phyloP scores from a whole-genome alignment of 768 basidiomycete species.

The Pholiota microspora region DNA sequence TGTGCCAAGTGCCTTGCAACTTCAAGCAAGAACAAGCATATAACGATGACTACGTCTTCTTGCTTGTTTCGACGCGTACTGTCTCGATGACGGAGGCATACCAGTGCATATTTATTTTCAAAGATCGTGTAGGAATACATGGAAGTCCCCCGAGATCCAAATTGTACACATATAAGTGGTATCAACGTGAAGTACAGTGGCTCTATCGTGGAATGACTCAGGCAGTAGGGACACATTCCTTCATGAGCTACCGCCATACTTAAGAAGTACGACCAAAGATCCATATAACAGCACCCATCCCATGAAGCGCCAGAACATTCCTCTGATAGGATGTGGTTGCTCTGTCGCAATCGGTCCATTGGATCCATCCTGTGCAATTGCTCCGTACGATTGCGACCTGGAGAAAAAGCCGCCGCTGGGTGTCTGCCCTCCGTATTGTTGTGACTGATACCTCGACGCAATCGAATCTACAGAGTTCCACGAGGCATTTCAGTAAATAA shows the following conservation, averaged over 20 bases:
- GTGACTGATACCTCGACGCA: constrained; percentile 16
- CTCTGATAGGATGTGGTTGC: not conserved
- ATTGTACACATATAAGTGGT: too few species aligned
- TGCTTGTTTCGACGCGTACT: too few species aligned
- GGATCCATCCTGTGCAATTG: constrained; percentile 4
- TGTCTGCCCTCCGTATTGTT: constrained; percentile 8
- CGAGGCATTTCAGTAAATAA: not conserved
- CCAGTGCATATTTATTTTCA: too few species aligned
- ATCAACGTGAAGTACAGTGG: too few species aligned
- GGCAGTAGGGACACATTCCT: too few species aligned
- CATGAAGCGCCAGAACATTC: constrained; percentile 14
- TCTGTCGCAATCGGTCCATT: not conserved
- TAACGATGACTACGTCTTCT: too few species aligned
- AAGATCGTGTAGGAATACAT: too few species aligned
- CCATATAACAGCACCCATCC: constrained; percentile 16
- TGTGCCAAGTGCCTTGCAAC: not conserved
- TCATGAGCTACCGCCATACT: constrained; percentile 17
- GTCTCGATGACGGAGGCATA: too few species aligned
- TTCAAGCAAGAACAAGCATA: not conserved
- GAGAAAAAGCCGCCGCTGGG: constrained; percentile 8
- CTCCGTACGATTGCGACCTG: constrained; percentile 13
- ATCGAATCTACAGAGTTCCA: constrained; percentile 6
- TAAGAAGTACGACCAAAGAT: constrained; percentile 17
- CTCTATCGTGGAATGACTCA: too few species aligned
- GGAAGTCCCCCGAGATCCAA: too few species aligned